Base-by-base conservation (phyloP, 2,329 filamentous ascomycete genomes). In the Diaporthe vexans region DNA sequence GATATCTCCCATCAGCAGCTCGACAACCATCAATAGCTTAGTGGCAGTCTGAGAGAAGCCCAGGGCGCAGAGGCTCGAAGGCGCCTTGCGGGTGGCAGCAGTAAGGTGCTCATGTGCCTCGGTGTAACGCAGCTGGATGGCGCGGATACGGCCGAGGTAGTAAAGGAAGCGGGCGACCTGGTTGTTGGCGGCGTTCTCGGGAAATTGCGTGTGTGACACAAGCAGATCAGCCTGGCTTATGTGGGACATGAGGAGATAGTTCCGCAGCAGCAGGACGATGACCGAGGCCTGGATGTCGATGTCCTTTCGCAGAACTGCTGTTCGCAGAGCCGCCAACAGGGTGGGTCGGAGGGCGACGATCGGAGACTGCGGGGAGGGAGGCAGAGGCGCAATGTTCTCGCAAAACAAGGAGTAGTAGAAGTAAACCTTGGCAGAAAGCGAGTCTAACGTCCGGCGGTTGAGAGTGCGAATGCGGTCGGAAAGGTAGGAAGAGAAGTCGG, bases 1-100 rank as follows among this genome's bases (percentile, higher is more conserved):
- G 78, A 99, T 99, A 81, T 99, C 97, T 77, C 97, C 97, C 97
- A 99, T 99, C 77, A 99, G 87, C 76, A 99, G 88, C 87, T 99
- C 96, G 17, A 99, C 97, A 26, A 99, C 95, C 57, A 98, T 91
- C 77, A 98, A 88, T n/a, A 98, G 90, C 89, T 99, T 99, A 77
- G 94, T 97, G 0, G 97, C 96, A 52, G 95, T 95, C 84, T 98
- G 97, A 78, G 97, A 95, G 84, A 99, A 99, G 59, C 97, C 96
- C 58, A 95, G 92, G 6, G 97, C 97, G 78, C 94, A 95, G 77
- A 92, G 91, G 82, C 94, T 97, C 29, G 95, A 95, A 0, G 97
- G 97, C 9, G 97, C 95, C 86, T 99, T 99, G 79, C 97, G 94
- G 40, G 95, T 98, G 58, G 97, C 97, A 63, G 95, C 95, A 57